Conservation (phyloP, 495 filamentous ascomycete species). For the Talaromyces ruber region DNA sequence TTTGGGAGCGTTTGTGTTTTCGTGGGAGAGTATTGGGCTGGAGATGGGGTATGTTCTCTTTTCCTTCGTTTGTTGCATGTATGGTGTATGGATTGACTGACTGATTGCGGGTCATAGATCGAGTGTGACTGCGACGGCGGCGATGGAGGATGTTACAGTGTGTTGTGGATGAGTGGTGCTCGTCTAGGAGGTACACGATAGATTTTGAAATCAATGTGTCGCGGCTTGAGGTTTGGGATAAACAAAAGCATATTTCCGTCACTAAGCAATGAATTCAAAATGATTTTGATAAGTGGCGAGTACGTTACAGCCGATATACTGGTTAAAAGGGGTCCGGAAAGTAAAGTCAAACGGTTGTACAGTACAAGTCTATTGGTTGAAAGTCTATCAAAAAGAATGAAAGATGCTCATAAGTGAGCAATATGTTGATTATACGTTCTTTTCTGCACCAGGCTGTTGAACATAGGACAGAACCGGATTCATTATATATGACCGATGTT, state of each 20-base stretch:
- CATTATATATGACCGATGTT: neutral
- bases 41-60: neutral
- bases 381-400: neutral
- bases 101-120: conserved; percentile 8
- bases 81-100: neutral
- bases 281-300: too few species aligned
- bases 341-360: neutral
- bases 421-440: neutral
- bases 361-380: neutral
- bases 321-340: too few species aligned
- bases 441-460: neutral
- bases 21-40: conserved; percentile 36
- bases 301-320: too few species aligned
- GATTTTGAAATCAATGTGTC: neutral
- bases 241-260: too few species aligned
- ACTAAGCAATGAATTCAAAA: too few species aligned
- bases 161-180: conserved; percentile 15
- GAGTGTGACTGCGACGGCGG: neutral
- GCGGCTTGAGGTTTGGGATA: neutral
- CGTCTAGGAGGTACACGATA: neutral
- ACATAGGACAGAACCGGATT: neutral
- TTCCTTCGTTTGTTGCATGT: neutral
- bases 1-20: conserved; percentile 50
- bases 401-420: neutral
- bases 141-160: conserved; percentile 15